Base-by-base conservation (phyloP, 495 filamentous ascomycete genomes). In the Penicillium herquei region DNA sequence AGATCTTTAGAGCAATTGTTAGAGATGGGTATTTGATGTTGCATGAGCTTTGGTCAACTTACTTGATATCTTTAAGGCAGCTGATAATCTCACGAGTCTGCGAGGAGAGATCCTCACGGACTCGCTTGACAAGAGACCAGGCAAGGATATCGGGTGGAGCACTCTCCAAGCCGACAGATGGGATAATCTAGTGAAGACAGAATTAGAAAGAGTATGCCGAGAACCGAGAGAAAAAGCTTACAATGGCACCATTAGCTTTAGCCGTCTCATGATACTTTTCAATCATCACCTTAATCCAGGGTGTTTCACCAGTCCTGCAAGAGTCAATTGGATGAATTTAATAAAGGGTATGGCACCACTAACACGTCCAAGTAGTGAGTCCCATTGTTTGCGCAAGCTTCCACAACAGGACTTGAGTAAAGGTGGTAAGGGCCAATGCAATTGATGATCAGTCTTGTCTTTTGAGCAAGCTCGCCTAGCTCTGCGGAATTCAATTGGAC, bases 281-380 rank as follows among this genome's bases (percentile, higher is more conserved):
- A 51, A 97, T 84, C 78, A 96, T 94, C 21, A 82, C 73, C 54
- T 80, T 74, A 26, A 92, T 81, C 83, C 88, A 98, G 7, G 90
- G 88, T 7, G 84, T 82, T 67, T 98, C 94, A 37, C 92, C 92
- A 11, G 93, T 96, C 32, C 79, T 81, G 45, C 18, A 53, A 14
- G 18, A 63, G 55, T 42, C 9, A 59, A 21, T 57, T 10, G 17
- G 50, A 8, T 4, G 8, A 42, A 41, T 35, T 10, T 26, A 26
- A 9, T 18, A 30, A 7, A 37, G 42, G 35, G 7, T 50, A 14
- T 39, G 32, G 46, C 3, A 16, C n/a, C 2, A 68, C 75, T 64
- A 52, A 76, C 75, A 84, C 83, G 74, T 97, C 93, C 41, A 98
- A 75, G 67, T 96, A 96, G 68, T 96, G 92, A 11, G 93, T 96